Base-by-base conservation (phyloP, 31 red algal genomes). In the Asparagopsis taxiformis region DNA sequence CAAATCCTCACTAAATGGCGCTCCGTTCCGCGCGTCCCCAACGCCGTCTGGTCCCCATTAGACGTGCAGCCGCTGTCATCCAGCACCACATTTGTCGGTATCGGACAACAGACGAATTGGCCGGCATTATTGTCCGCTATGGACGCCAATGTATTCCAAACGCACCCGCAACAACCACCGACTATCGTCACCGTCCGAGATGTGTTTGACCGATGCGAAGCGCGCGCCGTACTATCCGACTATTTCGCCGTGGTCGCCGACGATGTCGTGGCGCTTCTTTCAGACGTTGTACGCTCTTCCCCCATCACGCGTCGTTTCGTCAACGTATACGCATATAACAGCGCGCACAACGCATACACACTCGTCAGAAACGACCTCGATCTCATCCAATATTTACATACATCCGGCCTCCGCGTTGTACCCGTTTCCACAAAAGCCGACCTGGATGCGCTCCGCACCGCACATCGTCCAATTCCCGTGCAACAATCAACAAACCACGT, bases 401-500 rank as follows among this genome's bases (percentile, higher is more conserved):
- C 70, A 7, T 26, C 66, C 20, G 94, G 94, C 35, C 88, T 87
- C 30, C 63, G 94, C 7, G 75, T 97, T n/a, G 24, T 97, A 32
- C 89, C 94, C 5, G 72, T 87, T 29, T 65, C 82, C 24, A 32
- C 63, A 13, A 34, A 26, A 1, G 17, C 41, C 2, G 57, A 81
- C 51, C 21, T 89, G 13, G 59, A 33, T 41, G 28, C 30, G 13
- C 24, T 89, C 66, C 38, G 55, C 0, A 55, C 58, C 31, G 75
- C 58, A 51, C 17, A 75, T 9, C 30, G 48, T 31, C 33, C 75
- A 4, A 64, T 97, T n/a, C 94, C 94, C 31, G 64, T 89, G 8
- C 94, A 97, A 68, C 94, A 97, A 43, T 73, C 60, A 26, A 97
- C 81, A 15, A 97, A 97, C 31, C 94, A 97, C 35, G 69, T 92